Evolutionary conservation across 2,329 filamentous ascomycete genomes (phyloP).

Genomic region (Graphium sp.): DNA sequence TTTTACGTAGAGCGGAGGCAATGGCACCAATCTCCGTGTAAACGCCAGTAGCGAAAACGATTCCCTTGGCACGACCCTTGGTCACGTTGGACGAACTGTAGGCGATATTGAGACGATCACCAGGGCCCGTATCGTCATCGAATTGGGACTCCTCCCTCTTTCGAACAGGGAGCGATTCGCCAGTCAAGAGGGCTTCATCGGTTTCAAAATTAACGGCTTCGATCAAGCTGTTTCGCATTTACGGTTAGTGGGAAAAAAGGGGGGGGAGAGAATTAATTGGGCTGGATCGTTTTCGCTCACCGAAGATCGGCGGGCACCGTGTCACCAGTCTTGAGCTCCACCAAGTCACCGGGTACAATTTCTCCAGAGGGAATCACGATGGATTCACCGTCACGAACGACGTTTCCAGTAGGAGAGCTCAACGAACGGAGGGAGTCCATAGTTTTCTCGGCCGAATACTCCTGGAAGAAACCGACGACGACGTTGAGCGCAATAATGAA

Average conservation of each 20-base stretch:
- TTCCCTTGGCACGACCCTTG: constrained; percentile 37
- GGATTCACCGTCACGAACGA: constrained; percentile 18
- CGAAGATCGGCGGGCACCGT: constrained; percentile 39
- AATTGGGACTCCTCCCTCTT: constrained; percentile 26
- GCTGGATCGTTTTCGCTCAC: not conserved
- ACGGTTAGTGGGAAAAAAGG: not conserved
- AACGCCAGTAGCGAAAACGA: constrained; percentile 43
- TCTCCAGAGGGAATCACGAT: constrained; percentile 14
- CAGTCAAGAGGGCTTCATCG: constrained; percentile 44
- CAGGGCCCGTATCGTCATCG: constrained; percentile 16
- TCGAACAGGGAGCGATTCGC: constrained; percentile 38
- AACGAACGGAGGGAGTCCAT: constrained; percentile 20
- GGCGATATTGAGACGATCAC: constrained; percentile 39
- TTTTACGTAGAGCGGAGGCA: constrained; percentile 29
- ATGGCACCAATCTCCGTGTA: constrained; percentile 42
- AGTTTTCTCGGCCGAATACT: constrained; percentile 21
- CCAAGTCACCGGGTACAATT: constrained; percentile 39
- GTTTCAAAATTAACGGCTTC: constrained; percentile 45
- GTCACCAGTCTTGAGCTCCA: constrained; percentile 30
- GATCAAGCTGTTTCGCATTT: constrained; percentile 15
- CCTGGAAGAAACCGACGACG: constrained; percentile 26
- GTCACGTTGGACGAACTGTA: constrained; percentile 39
- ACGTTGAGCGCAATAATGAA: constrained; percentile 35
- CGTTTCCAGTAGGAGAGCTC: constrained; percentile 17
- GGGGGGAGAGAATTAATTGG: not conserved